Conservation (phyloP, 192 early-diverging fungal species). For the Rhizophagus prolifer region DNA sequence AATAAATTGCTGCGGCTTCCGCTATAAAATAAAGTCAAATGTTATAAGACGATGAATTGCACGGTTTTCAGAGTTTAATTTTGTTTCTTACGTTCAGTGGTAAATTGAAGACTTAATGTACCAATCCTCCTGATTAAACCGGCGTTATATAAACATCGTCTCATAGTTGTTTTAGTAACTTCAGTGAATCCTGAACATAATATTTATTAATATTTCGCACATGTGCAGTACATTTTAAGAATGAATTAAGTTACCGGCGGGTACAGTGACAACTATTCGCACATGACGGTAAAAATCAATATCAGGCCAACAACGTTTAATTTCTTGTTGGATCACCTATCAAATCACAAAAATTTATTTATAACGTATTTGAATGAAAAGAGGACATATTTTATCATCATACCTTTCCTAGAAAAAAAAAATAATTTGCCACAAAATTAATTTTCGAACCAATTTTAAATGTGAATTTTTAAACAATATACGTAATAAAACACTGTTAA, state of each 20-base stretch:
- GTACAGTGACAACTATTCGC: slow-evolving; percentile 16
- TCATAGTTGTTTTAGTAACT: slow-evolving; percentile 53
- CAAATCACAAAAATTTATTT: slow-evolving; percentile 5
- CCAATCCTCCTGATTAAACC: slow-evolving; percentile 42
- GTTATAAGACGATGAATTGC: no score
- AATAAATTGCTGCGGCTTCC: slow-evolving; percentile 9
- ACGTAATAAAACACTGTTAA: neutral
- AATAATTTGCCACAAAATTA: neutral
- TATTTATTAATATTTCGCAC: no score
- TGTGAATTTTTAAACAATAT: neutral
- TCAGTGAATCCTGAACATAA: slow-evolving; percentile 13
- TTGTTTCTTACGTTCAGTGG: slow-evolving; percentile 21
- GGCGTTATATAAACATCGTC: slow-evolving; percentile 50
- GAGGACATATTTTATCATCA: neutral
- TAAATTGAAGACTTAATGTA: slow-evolving; percentile 10
- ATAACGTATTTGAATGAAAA: neutral
- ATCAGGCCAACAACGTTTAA: neutral
- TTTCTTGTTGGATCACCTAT: neutral
- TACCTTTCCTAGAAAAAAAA: neutral
- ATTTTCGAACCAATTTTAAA: no score
- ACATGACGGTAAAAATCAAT: slow-evolving; percentile 12
- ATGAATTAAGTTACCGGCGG: slow-evolving; percentile 18
- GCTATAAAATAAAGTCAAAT: neutral
- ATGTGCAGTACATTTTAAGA: neutral
- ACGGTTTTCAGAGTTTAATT: no score